Conservation (phyloP, 495 filamentous ascomycete species). For the Aspergillus campestris region DNA sequence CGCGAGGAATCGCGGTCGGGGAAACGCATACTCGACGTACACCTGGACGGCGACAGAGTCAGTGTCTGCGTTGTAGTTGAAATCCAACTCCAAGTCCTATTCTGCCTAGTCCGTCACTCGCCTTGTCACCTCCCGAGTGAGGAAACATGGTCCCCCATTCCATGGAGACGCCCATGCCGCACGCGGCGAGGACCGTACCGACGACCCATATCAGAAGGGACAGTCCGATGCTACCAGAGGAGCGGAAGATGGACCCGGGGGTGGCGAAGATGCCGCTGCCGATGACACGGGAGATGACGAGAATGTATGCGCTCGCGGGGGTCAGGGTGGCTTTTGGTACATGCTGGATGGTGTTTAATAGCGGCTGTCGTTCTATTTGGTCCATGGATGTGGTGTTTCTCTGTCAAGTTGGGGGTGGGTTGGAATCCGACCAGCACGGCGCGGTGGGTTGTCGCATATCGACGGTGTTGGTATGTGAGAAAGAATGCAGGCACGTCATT, state of each 20-base stretch:
- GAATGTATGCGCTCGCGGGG: slow-evolving; percentile 63
- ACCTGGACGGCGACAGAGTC: slow-evolving; percentile 21
- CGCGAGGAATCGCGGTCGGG: slow-evolving; percentile 57
- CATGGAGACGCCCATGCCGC: slow-evolving; percentile 51
- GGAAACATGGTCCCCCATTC: slow-evolving; percentile 70
- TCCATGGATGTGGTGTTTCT: slow-evolving; percentile 6
- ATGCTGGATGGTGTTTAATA: slow-evolving; percentile 10
- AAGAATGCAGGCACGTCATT: too few relatives aligned
- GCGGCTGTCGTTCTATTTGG: slow-evolving; percentile 19
- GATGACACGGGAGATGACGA: slow-evolving; percentile 69
- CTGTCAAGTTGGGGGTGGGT: background rate
- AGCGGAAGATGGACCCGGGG: slow-evolving; percentile 58
- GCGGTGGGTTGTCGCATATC: background rate
- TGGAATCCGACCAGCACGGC: background rate
- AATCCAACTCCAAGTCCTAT: too few relatives aligned
- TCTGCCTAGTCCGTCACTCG: slow-evolving; percentile 1
- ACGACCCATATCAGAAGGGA: slow-evolving; percentile 56
- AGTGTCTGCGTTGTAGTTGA: too few relatives aligned
- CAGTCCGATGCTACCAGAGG: slow-evolving; percentile 59
- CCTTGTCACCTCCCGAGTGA: slow-evolving; percentile 61
- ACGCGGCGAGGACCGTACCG: slow-evolving; percentile 52
- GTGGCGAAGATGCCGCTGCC: slow-evolving; percentile 72
- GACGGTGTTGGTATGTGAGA: too few relatives aligned
- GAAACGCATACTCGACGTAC: slow-evolving; percentile 72
- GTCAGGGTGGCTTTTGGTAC: slow-evolving; percentile 30